Evolutionary conservation across 257 asterid species (phyloP).

Genomic region (Solanum medicagineum): DNA sequence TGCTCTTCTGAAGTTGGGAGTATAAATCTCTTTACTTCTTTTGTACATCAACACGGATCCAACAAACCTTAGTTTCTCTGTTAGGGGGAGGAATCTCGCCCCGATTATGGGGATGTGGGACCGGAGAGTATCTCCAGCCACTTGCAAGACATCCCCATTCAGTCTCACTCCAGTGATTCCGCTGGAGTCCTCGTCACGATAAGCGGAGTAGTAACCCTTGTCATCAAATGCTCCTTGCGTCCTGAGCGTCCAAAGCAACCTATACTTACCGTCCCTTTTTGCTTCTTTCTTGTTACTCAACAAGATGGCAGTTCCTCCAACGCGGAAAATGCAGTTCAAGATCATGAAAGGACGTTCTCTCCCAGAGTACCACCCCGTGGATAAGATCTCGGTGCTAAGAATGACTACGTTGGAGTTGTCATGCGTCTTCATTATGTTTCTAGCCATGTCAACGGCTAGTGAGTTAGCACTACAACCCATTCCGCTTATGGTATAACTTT

Average conservation of each 20-base stretch:
- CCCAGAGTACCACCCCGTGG: conserved; percentile 82
- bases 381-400: conserved; percentile 67
- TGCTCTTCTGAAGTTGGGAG: conserved; percentile 57
- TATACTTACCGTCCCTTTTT: conserved; percentile 33
- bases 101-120: conserved; percentile 53
- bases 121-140: conserved; percentile 58
- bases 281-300: conserved; percentile 36
- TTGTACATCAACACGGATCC: conserved; percentile 26
- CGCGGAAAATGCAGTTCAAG: conserved; percentile 60
- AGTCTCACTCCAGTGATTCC: conserved; percentile 69
- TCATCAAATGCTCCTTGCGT: conserved; percentile 71
- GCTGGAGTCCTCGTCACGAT: conserved; percentile 60
- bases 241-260: conserved; percentile 33
- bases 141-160: conserved; percentile 52
- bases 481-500: conserved; percentile 55
- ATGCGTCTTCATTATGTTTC: conserved; percentile 31
- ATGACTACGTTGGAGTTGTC: conserved; percentile 41
- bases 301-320: conserved; percentile 67
- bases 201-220: conserved; percentile 40
- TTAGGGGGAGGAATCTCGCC: conserved; percentile 30
- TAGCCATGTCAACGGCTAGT: conserved; percentile 54
- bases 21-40: conserved; percentile 34
- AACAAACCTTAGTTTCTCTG: conserved; percentile 30
- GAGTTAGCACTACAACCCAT: conserved; percentile 97
- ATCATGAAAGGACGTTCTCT: conserved; percentile 46